These are phyloP conservation scores for Penicillium longicatenatum DNA, from an alignment of 495 filamentous ascomycete species.

Conservation along the genomic window DNA sequence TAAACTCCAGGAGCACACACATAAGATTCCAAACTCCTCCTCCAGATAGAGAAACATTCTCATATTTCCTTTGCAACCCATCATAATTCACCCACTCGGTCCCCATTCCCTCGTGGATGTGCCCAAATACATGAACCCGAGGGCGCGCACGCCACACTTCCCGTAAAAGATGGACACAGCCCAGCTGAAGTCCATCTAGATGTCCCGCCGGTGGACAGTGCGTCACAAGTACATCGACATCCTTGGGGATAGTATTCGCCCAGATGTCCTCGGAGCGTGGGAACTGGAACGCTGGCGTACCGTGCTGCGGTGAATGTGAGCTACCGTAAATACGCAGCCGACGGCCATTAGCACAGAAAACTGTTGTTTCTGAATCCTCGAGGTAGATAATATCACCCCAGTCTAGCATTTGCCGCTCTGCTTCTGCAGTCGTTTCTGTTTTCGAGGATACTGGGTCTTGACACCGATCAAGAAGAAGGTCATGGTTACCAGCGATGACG, in stretches of 20 bases:
- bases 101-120: conserved; percentile 67
- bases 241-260: conserved; percentile 51
- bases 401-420: conserved; percentile 29
- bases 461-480: conserved; percentile 56
- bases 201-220: conserved; percentile 63
- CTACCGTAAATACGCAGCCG: conserved; percentile 57
- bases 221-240: conserved; percentile 72
- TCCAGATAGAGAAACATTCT: conserved; percentile 18
- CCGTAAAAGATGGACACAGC: conserved; percentile 61
- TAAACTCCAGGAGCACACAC: conserved; percentile 14
- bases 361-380: neutral
- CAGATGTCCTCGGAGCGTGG: conserved; percentile 24
- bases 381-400: conserved; percentile 29
- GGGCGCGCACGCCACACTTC: conserved; percentile 69
- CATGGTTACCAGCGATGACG: conserved; percentile 74
- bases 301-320: conserved; percentile 51
- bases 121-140: conserved; percentile 75
- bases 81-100: conserved; percentile 26
- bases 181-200: conserved; percentile 59
- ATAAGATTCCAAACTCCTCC: conserved; percentile 23
- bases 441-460: neutral
- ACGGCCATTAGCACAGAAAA: conserved; percentile 49
- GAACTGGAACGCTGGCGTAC: conserved; percentile 55
- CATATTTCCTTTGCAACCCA: conserved; percentile 19
- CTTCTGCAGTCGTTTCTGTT: neutral